Evolutionary conservation across 2,329 filamentous ascomycete genomes (phyloP), one percentile per base, ranked within the genome.

Genomic region (Ophiostoma pallidulum): DNA sequence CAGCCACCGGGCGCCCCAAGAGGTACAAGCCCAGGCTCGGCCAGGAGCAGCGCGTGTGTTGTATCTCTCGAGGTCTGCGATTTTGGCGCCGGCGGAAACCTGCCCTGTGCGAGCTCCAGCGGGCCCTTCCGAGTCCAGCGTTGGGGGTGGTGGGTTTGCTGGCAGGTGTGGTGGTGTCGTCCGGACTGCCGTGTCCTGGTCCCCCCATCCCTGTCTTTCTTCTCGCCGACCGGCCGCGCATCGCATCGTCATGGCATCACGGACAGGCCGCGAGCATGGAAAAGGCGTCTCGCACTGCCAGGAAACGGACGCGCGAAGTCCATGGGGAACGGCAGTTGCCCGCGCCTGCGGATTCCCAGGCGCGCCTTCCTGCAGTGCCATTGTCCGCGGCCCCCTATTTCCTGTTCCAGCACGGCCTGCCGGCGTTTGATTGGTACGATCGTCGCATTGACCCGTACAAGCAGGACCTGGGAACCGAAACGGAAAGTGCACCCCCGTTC

Each of bases 391-490:
- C n/a, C 24, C 39, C 26, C 10, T 29, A 16, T 10, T 0, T 31
- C 41, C 41, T 32, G 24, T 35, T 42, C 24, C 9, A 28, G 28
- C 35, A 35, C 33, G 43, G 29, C 33, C 36, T 33, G 18, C 43
- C 22, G 20, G 12, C 22, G 26, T 39, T 19, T 41, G 29, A 41
- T 45, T 45, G 32, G 37, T 26, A 18, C 24, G 29, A 41, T 39
- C 35, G 20, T 19, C 32, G 48, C 43, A 46, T 47, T 42, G 48
- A 47, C 48, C 47, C 42, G 38, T 32, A 37, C n/a, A 45, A 49
- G 31, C 31, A 31, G 31, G 40, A 24, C 40, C 26, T 33, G 46
- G 33, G 41, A 32, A 16, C 41, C 31, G 29, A 38, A 22, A 35
- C 33, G 41, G 41, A 43, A 35, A 20, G 14, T n/a, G n/a, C n/a